Evolutionary conservation across 805 yeast species (phyloP), one percentile per base, ranked within the genome.

Genomic region (Suhomyces sp.): DNA sequence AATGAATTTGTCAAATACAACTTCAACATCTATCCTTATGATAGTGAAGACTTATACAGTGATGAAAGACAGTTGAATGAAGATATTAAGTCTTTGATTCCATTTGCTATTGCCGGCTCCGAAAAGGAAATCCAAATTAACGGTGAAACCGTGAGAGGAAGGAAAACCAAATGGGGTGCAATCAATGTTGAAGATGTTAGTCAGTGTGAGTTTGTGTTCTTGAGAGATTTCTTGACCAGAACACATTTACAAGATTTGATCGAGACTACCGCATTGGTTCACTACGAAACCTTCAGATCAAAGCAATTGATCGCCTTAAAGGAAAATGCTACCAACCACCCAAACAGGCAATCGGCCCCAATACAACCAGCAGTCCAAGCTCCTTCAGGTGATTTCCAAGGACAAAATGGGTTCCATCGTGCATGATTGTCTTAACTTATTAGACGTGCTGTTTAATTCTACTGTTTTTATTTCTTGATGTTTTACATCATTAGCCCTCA

Each of bases 171-270:
- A 56, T 91, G 96, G 96, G 97, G 97, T 16, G 74, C 83, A 12
- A 83, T 91, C 54, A 86, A 88, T 60, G 87, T 93, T 42, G 97
- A 90, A 66, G 96, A 93, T 65, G 88, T 87, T 35, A 77, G 83
- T 36, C 98, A 93, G 65, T 88, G 96, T 65, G 98, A 93, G 68
- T 93, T 93, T 71, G 87, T 88, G 24, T 88, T 87, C 51, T 78
- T 93, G 56, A 79, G 97, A 66, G 95, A 88, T 60, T 93, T 93
- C 62, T 76, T 93, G 54, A 88, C 96, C 29, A 81, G 96, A 68
- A 88, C 98, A 6, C 97, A 93, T 61, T 72, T 93, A 54, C 97
- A 88, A 62, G 98, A 91, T 60, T 79, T 93, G 60, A 90, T 93
- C 52, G 98, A 93, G 63, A 79, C 95, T 9, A 93, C 98, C 4